Base-by-base conservation (phyloP, 2,329 filamentous ascomycete genomes). In the Xylaria polymorpha region DNA sequence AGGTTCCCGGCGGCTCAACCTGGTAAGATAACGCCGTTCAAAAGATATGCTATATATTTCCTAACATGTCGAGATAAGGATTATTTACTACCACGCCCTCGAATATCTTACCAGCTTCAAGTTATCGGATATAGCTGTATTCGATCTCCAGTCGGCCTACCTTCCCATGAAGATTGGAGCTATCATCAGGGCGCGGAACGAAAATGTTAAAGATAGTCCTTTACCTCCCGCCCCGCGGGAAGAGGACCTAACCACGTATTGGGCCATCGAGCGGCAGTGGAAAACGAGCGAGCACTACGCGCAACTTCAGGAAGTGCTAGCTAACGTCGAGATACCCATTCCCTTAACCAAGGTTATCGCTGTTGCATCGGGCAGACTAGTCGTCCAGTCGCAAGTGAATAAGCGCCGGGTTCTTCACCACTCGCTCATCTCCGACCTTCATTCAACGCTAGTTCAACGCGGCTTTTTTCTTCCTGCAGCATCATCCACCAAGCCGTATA, bases 111-210 rank as follows among this genome's bases (percentile, higher is more conserved):
- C 68, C 43, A 59, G 39, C 37, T 53, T 37, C 32, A 61, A 56
- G 55, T 22, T 51, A 43, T 14, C 61, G 29, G 37, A 56, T 1
- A 64, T 25, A 55, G 59, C 12, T 53, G 57, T 48, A n/a, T 39
- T 10, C 70, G 66, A 25, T 10, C 37, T 46, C 50, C 65, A 70
- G 37, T 60, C 37, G 3, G 69, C 67, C 20, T 70, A 74, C 55
- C 71, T 71, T 41, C 71, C 72, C n/a, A 72, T 74, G 72, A 29
- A 43, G 51, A 72, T 72, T 69, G 25, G 8, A 35, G 61, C 69
- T 48, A 22, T 32, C 41, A 66, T 66, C 48, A 69, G 61, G 20
- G 51, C 59, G 1, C 66, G 14, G 41, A 35, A 1, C 9, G 44
- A 53, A 35, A 48, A 41, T 37, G 25, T 35, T 37, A 29, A 66